phyloP scores from a whole-genome alignment of 768 basidiomycete genomes.

The Suillus placidus region DNA sequence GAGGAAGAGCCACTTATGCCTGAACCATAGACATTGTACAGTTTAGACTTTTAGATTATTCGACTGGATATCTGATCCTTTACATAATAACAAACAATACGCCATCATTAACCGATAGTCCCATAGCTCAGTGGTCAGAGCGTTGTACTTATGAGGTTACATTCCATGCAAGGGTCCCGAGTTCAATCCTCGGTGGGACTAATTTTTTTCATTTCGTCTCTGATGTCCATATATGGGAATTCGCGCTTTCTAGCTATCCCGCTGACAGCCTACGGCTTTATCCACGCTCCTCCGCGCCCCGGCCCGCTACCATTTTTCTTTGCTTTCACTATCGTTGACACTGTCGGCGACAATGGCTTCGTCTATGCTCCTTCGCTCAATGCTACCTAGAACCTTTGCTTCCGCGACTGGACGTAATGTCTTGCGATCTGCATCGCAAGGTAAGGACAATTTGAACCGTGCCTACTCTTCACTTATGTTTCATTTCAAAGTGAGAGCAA shows the following conservation, averaged over 20 bases:
- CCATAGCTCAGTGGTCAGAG: conserved; percentile 67
- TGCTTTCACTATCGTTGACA: neutral
- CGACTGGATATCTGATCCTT: neutral
- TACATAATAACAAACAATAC: neutral
- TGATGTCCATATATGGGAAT: neutral
- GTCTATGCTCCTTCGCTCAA: conserved; percentile 51
- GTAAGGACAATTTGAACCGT: conserved; percentile 31
- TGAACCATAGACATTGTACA: conserved; percentile 27
- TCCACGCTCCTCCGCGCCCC: neutral
- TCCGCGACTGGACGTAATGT: conserved; percentile 41
- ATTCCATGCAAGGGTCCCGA: conserved; percentile 62
- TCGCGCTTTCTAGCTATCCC: neutral
- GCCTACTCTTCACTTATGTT: conserved; percentile 6
- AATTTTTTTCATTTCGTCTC: conserved; percentile 34
- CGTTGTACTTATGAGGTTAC: conserved; percentile 64
- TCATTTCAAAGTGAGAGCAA: conserved; percentile 41
- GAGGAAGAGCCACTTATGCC: conserved; percentile 39
- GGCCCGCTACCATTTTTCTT: neutral
- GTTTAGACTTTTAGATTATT: conserved; percentile 6
- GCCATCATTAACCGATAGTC: conserved; percentile 27
- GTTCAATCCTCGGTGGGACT: conserved; percentile 66
- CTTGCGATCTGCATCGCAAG: conserved; percentile 43
- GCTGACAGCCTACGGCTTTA: neutral
- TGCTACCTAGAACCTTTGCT: conserved; percentile 46
- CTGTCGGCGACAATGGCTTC: conserved; percentile 46